Conservation (phyloP, 202 grass and related monocot genomes). For the Zizania palustris region DNA sequence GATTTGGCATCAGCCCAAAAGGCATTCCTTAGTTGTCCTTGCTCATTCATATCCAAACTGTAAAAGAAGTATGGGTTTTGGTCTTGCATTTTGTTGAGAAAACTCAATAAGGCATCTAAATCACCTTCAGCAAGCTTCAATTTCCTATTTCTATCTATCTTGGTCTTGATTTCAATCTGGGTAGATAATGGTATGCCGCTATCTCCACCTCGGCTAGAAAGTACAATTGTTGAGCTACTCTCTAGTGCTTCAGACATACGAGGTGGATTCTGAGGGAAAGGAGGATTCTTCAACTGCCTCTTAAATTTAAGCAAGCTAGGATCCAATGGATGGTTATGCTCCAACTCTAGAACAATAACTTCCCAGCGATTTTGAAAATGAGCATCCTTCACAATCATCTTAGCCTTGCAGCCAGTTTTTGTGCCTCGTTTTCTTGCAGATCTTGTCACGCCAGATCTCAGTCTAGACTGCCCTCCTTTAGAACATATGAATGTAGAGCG, state of each 20-base stretch:
- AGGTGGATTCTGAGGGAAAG: constrained; percentile 55
- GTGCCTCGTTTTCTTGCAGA: constrained; percentile 60
- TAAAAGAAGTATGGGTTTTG: constrained; percentile 85
- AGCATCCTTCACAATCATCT: constrained; percentile 87
- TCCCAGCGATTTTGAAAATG: constrained; percentile 88
- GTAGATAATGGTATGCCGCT: constrained; percentile 38
- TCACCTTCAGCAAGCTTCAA: constrained; percentile 74
- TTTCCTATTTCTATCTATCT: constrained; percentile 73
- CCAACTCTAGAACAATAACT: constrained; percentile 78
- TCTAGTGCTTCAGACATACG: constrained; percentile 46
- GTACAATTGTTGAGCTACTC: constrained; percentile 36
- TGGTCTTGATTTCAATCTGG: constrained; percentile 64
- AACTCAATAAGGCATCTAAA: constrained; percentile 66
- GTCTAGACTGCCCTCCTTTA: constrained; percentile 76
- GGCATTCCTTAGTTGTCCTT: constrained; percentile 79
- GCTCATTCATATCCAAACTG: constrained; percentile 82
- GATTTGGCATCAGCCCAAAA: constrained; percentile 87
- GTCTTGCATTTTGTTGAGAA: constrained; percentile 82
- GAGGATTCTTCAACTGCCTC: constrained; percentile 65
- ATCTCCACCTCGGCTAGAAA: constrained; percentile 37
- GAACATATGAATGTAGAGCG: constrained; percentile 86
- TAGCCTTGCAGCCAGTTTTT: constrained; percentile 86
- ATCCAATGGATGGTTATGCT: constrained; percentile 80
- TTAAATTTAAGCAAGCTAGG: constrained; percentile 70
- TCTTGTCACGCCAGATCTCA: constrained; percentile 59